Evolutionary conservation across 768 basidiomycete species (phyloP).

Genomic region (Erythrobasidium yunnanense): DNA sequence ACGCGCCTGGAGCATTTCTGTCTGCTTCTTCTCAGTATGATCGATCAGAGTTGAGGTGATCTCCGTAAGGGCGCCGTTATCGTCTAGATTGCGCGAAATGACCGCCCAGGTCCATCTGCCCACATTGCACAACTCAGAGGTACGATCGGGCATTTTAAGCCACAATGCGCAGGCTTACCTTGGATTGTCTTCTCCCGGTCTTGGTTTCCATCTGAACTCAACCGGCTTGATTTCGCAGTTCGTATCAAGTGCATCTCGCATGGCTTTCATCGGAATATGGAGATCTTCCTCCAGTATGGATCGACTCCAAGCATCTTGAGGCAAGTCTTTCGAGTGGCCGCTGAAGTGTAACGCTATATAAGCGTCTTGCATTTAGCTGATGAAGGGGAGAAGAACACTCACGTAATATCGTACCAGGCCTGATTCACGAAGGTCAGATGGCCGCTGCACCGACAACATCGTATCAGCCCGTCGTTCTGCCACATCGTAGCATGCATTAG

Average conservation of each 20-base stretch:
- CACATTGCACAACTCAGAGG: not conserved
- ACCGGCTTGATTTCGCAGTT: not conserved
- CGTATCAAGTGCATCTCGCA: not conserved
- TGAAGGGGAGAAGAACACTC: too few species aligned
- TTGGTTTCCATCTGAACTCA: slow-evolving; percentile 15
- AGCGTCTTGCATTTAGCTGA: too few species aligned
- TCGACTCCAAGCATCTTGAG: not conserved
- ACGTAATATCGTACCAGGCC: slow-evolving; percentile 15
- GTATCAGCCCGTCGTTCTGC: too few species aligned
- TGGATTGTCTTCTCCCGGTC: not conserved
- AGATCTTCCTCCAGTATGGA: not conserved
- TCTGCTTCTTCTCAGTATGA: slow-evolving; percentile 13
- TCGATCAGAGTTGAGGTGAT: slow-evolving; percentile 15
- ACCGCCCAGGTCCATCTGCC: slow-evolving; percentile 15
- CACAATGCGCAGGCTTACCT: not conserved
- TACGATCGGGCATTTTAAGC: not conserved
- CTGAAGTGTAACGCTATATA: too few species aligned
- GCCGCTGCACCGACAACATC: not conserved
- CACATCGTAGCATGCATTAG: too few species aligned
- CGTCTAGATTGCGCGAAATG: not conserved
- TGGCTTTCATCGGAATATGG: not conserved
- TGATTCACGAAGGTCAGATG: slow-evolving; percentile 9
- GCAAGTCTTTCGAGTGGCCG: not conserved
- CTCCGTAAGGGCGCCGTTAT: not conserved
- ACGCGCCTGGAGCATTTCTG: not conserved